Base-by-base conservation (phyloP, 2,329 filamentous ascomycete species). In the Nemania sp. region DNA sequence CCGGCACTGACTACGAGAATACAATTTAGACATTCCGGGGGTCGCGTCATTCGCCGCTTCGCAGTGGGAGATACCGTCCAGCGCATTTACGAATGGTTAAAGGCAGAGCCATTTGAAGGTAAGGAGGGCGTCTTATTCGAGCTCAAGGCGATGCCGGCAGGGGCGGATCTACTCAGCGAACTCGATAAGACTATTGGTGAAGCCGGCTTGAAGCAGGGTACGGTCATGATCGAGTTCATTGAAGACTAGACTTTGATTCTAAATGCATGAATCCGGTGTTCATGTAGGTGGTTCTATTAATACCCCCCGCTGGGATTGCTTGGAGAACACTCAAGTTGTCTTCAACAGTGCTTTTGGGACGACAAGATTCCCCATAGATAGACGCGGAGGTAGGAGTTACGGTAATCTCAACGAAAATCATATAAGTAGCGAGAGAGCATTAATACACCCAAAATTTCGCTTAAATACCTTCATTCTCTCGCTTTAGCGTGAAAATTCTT, bases 41-140 rank as follows among this genome's bases (percentile, higher is more conserved):
- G 91, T 1, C 86, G 93, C 15, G 82, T 96, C 8, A 92, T 99
- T 54, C 86, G 91, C 24, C 84, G 90, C n/a, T 99, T 99, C 73
- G 77, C 79, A 8, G 73, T 92, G 3, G 72, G 82, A 12, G 94
- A 99, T 53, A 78, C 82, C 1, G 91, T 99, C 11, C 81, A 84
- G 50, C 84, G 90, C 11, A 86, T 99, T 40, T 99, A 93, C 72
- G 94, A 99, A 75, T 99, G 92, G 91, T 84, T 99, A 61, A 99
- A 97, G 75, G 88, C 92, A 0, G 85, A 88, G 55, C 90, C 91
- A 1, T 72, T 96, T 43, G 88, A 92, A 61, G 91, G 88, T 64
- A 93, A 91, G 71, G 81, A 83, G 24, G 90, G 88, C 0, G 72
- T 88, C 11, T 81, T 84, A 57, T 99, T 99, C 73, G 93, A 97